Base-by-base conservation (phyloP, 768 basidiomycete genomes). In the Pholiota microspora region DNA sequence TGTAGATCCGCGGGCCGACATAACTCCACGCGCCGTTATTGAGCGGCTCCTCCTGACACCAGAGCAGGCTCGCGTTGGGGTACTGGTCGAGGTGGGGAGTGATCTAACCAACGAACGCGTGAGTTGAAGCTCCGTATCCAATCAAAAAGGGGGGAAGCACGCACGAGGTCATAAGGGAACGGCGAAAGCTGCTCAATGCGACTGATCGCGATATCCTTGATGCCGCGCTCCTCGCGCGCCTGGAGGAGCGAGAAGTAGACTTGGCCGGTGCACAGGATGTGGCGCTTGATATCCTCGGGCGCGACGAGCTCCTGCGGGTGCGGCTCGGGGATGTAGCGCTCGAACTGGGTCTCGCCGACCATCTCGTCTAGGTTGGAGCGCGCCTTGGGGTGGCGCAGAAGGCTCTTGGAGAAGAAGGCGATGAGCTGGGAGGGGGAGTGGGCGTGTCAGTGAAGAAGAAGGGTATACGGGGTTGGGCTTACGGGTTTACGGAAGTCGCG, bases 1-100 rank as follows among this genome's bases (percentile, higher is more conserved):
- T 98, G 69, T 89, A 86, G 65, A 98, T 86, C 52, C 95, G 85
- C 44, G 94, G 91, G 23, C 91, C 94, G 55, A 97, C 85, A 66
- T 99, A 97, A 36, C 89, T 92, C 97, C 97, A 99, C 1, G 93
- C 86, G 61, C 97, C 97, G 64, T 94, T 94, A 78, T 99, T 99
- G 61, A 98, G 74, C 13, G 97, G 96, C 71, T 98, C 94, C 73
- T 97, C 94, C 80, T 97, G 94, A 65, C 89, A 92, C 95, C 96
- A 98, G 44, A 94, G 77, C 34, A 96, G 69, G 60, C 89, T 89
- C 31, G 96, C 94, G 68, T 98, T 96, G 64, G 96, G 93, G 77
- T 97, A 98, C 71, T 86, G 85, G 77, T 99, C 97, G 31, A 99
- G 81, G 70, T 98, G 92, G 24, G 95, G 90, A 21, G 91, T 94